Percentiles rank a stretch among this genome's conserved stretches.
These are phyloP conservation scores for Phytophthora multivora DNA, from an alignment of 352 stramenopile species.

Conservation along the genomic window DNA sequence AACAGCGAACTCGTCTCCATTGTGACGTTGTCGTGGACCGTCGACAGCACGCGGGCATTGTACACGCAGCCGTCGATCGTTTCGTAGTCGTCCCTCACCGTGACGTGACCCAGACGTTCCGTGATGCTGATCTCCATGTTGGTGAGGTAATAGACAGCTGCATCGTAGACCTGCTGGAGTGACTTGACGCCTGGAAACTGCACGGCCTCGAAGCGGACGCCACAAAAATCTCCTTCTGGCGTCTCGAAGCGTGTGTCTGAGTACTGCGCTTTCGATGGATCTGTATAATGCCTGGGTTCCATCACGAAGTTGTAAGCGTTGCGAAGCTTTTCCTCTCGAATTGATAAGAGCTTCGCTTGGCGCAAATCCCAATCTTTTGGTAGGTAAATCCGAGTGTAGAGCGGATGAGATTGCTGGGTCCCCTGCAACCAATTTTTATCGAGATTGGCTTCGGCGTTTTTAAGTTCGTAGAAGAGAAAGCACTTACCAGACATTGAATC, in stretches of 20 bases:
- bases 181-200: conserved; percentile 34
- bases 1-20: conserved; percentile 36
- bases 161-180: conserved; percentile 38
- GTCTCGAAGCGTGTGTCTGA: conserved; percentile 32
- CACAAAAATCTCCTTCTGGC: conserved; percentile 31
- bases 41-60: conserved; percentile 22
- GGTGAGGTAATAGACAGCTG: conserved; percentile 36
- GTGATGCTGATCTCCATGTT: conserved; percentile 49
- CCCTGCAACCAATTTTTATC: neutral
- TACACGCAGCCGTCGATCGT: conserved; percentile 17
- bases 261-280: conserved; percentile 22
- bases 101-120: conserved; percentile 31
- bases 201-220: conserved; percentile 26
- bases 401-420: conserved; percentile 14
- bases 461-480: neutral
- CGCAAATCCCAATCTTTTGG: conserved; percentile 15
- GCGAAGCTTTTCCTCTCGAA: conserved; percentile 17
- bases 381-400: conserved; percentile 22
- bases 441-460: too few relatives aligned
- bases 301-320: conserved; percentile 27
- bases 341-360: conserved; percentile 7
- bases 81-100: conserved; percentile 34
- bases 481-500: neutral
- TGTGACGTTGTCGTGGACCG: conserved; percentile 15
- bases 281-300: conserved; percentile 5